A percentile compares a stretch with the other conserved stretches of the same genome.
Conservation (phyloP, 768 basidiomycete species). For the Saitozyma sp. region DNA sequence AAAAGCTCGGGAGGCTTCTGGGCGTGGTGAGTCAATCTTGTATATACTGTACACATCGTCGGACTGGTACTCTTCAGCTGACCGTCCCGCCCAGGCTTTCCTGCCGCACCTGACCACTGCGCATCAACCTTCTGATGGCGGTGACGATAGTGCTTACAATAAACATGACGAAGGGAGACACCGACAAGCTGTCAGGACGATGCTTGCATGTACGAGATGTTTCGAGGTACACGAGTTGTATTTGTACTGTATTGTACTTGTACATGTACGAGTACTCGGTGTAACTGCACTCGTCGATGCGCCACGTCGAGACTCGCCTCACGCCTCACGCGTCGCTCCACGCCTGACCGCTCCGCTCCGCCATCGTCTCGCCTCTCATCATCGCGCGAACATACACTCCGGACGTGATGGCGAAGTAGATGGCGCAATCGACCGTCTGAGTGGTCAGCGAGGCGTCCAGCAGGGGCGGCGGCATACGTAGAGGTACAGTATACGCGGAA, state of each 20-base stretch:
- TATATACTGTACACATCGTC: background rate
- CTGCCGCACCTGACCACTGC: background rate
- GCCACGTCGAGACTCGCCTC: background rate
- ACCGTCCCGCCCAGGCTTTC: background rate
- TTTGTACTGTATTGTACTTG: background rate
- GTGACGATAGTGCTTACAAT: background rate
- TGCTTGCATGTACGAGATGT: no score
- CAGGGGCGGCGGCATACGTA: background rate
- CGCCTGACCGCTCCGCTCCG: background rate
- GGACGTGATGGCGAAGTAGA: slow-evolving; percentile 75
- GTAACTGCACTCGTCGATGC: background rate
- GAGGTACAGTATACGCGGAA: no score
- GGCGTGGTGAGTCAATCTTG: slow-evolving; percentile 11
- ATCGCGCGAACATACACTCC: slow-evolving; percentile 68
- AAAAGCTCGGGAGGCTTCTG: background rate
- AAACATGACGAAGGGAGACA: background rate
- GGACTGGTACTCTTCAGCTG: background rate
- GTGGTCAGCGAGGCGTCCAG: background rate
- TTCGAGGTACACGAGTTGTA: no score
- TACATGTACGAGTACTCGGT: background rate
- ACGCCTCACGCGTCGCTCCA: background rate
- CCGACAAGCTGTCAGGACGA: background rate
- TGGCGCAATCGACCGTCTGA: slow-evolving; percentile 77
- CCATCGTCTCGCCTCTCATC: slow-evolving; percentile 61
- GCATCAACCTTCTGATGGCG: background rate